Base-by-base conservation (phyloP, 495 filamentous ascomycete genomes). In the Evernia prunastri region DNA sequence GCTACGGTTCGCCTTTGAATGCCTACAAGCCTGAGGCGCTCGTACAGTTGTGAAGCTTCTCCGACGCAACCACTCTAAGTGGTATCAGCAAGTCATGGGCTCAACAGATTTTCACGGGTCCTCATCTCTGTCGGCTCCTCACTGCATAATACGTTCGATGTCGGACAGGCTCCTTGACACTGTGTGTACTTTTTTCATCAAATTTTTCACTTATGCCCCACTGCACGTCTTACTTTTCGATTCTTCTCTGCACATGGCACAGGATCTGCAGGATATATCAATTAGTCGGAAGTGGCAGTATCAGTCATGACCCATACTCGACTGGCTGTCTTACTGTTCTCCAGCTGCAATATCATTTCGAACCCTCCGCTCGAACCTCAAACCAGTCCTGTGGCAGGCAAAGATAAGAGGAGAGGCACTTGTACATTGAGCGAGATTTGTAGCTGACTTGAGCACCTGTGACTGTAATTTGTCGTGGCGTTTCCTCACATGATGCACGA, bases 1-100 rank as follows among this genome's bases (percentile, higher is more conserved):
- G 67, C 17, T 67, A 68, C 25, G 65, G 67, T 7, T 47, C 40
- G 20, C 49, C 27, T 6, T 23, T 31, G n/a, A 63, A 68, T 36
- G 67, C 65, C 10, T 67, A 66, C 40, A 33, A 31, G 13, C 49
- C 33, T 35, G 45, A 25, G 20, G 40, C 40, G 40, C 59, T 60
- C 29, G 42, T 36, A 10, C 18, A 9, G 11, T 35, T 11, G 3
- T 36, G 59, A 49, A 49, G 29, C n/a, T 25, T 12, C 29, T 36
- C 20, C 9, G 35, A 33, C 29, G 17, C 5, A 18, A 2, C 23
- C 40, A 13, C n/a, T 15, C 40, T 9, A 17, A 54, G 29, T 20
- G 1, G 20, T 20, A 31, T 11, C 1, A 54, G 27, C 51, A 17
- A 25, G 27, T 53, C 49, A 53, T 53, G 13, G 27, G 15, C 29